phyloP scores from a whole-genome alignment of 106 monocot genomes.

The Ottelia alismoides region DNA sequence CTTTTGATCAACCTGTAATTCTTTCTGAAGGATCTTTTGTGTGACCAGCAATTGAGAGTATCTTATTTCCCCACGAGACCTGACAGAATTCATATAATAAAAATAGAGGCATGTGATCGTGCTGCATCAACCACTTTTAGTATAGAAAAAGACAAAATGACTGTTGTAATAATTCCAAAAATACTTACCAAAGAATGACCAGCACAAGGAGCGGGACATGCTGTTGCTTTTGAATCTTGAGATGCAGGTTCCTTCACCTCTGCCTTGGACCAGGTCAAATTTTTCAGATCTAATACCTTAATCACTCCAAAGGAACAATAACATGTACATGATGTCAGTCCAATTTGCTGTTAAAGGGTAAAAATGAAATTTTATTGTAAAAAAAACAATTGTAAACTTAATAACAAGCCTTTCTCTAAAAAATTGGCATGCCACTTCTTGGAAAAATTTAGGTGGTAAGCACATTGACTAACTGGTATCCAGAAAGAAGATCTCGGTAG shows the following conservation, averaged over 20 bases:
- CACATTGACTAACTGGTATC: background rate
- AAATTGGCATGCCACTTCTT: too few relatives aligned
- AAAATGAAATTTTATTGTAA: background rate
- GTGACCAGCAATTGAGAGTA: constrained; percentile 66
- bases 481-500: background rate
- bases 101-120: background rate
- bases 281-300: constrained; percentile 81
- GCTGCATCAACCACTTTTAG: background rate
- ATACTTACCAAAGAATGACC: constrained; percentile 70
- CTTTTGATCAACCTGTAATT: constrained; percentile 44
- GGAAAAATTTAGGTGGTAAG: too few relatives aligned
- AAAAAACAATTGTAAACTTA: background rate
- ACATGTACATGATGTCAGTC: background rate
- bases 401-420: too few relatives aligned
- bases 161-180: background rate
- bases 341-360: background rate
- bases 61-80: constrained; percentile 71
- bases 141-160: background rate
- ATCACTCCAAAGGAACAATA: background rate
- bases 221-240: constrained; percentile 19
- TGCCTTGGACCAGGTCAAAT: constrained; percentile 65
- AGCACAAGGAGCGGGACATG: constrained; percentile 42
- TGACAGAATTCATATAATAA: constrained; percentile 4
- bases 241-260: constrained; percentile 38
- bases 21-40: constrained; percentile 76